These are phyloP conservation scores for Beauveria australis DNA, from an alignment of 2,329 filamentous ascomycete species.

Conservation along the genomic window DNA sequence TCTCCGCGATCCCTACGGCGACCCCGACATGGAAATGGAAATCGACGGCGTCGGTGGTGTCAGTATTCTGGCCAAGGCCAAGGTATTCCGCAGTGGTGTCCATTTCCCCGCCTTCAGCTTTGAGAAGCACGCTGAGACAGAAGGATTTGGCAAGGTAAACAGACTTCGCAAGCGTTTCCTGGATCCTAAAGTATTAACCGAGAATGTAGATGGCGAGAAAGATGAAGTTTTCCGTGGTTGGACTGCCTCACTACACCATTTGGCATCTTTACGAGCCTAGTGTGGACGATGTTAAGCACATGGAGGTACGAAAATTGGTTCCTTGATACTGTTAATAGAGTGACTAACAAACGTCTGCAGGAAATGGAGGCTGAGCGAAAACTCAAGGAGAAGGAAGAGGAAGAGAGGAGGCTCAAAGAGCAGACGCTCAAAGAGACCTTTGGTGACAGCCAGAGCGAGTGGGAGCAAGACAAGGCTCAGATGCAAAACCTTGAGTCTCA, in stretches of 20 bases:
- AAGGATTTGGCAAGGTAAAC: constrained; percentile 92
- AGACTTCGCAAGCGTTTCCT: constrained; percentile 14
- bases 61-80: constrained; percentile 92
- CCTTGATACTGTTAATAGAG: neutral
- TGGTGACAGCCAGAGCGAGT: constrained; percentile 66
- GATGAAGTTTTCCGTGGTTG: constrained; percentile 93
- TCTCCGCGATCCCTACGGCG: constrained; percentile 89
- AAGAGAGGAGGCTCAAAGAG: constrained; percentile 60
- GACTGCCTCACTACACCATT: constrained; percentile 93
- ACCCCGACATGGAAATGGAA: constrained; percentile 99
- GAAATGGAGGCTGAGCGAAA: constrained; percentile 90
- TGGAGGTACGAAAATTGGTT: constrained; percentile 54
- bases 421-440: constrained; percentile 78
- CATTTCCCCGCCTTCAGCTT: constrained; percentile 99
- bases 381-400: constrained; percentile 63
- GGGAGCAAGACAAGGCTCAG: constrained; percentile 81
- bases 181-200: constrained; percentile 9
- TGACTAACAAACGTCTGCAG: constrained; percentile 29
- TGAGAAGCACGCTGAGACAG: constrained; percentile 95
- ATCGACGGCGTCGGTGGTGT: constrained; percentile 97
- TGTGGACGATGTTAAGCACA: constrained; percentile 91
- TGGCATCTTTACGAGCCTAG: constrained; percentile 99
- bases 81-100: constrained; percentile 87
- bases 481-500: constrained; percentile 54
- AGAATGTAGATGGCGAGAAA: constrained; percentile 77